phyloP scores from a whole-genome alignment of 2,329 filamentous ascomycete species.

The Epichloe amarillans region DNA sequence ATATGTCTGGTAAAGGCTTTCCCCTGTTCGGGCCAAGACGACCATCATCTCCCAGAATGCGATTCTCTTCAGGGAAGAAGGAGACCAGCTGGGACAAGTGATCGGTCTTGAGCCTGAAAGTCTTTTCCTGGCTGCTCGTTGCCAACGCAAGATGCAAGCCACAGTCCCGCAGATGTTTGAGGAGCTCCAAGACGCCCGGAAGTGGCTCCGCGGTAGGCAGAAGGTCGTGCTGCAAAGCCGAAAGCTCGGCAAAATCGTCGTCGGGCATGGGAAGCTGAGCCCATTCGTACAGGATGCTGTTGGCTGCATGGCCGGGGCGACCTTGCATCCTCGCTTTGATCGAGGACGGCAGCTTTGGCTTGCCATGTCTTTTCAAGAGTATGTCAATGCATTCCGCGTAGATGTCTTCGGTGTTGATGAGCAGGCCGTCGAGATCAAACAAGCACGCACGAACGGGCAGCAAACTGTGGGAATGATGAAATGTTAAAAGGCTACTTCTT shows the following conservation, averaged over 20 bases:
- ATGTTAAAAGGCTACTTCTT: too few relatives aligned
- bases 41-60: background rate
- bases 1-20: background rate
- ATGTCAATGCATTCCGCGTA: background rate
- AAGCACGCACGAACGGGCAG: background rate
- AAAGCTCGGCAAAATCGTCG: background rate
- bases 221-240: background rate
- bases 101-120: background rate
- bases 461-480: background rate
- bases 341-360: background rate
- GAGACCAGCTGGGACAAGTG: background rate
- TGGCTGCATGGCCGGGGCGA: background rate
- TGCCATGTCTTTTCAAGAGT: background rate
- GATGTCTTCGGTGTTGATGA: background rate
- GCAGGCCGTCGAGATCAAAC: constrained; percentile 1
- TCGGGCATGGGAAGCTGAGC: background rate
- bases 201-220: background rate
- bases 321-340: background rate
- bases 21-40: background rate
- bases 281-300: background rate
- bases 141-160: constrained; percentile 1
- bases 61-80: background rate
- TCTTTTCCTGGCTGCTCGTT: background rate
- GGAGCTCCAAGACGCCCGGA: background rate
- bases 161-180: background rate